These are phyloP conservation scores for Hypoxylon sp. DNA, from an alignment of 2,329 filamentous ascomycete genomes.

Conservation along the genomic window DNA sequence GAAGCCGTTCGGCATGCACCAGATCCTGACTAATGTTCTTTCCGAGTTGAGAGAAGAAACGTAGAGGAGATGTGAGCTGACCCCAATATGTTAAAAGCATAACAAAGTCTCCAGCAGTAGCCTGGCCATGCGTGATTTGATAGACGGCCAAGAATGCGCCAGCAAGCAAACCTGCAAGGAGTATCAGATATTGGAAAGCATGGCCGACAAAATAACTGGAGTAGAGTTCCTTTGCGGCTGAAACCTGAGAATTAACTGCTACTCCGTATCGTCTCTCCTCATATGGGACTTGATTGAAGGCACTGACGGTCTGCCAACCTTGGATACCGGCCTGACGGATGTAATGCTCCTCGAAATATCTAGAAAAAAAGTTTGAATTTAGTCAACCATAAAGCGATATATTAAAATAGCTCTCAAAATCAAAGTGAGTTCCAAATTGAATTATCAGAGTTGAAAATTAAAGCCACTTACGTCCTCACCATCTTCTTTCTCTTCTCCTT, in stretches of 20 bases:
- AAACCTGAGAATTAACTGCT: slow-evolving; percentile 62
- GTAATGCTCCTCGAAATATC: slow-evolving; percentile 68
- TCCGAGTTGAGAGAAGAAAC: slow-evolving; percentile 75
- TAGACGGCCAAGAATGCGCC: slow-evolving; percentile 73
- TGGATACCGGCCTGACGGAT: slow-evolving; percentile 70
- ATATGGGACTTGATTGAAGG: slow-evolving; percentile 72
- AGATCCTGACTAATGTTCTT: slow-evolving; percentile 70
- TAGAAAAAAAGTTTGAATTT: slow-evolving; percentile 33
- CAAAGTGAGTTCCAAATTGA: not conserved
- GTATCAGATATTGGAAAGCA: slow-evolving; percentile 72
- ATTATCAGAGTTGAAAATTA: not conserved
- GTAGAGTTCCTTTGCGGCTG: slow-evolving; percentile 58
- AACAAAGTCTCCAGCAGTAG: slow-evolving; percentile 77
- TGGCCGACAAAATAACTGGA: slow-evolving; percentile 66
- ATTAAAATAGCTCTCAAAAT: slow-evolving; percentile 48
- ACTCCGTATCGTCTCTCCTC: slow-evolving; percentile 69
- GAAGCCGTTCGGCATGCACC: slow-evolving; percentile 70
- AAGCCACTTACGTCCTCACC: slow-evolving; percentile 60
- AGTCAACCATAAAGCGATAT: not conserved
- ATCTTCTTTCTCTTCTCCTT: slow-evolving; percentile 66
- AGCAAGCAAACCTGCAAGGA: slow-evolving; percentile 79
- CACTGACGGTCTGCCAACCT: slow-evolving; percentile 72
- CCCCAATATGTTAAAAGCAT: slow-evolving; percentile 81
- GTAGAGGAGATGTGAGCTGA: slow-evolving; percentile 78
- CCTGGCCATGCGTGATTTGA: slow-evolving; percentile 74